Evolutionary conservation across 495 filamentous ascomycete species (phyloP).

Genomic region (Jackrogersella multiformis): DNA sequence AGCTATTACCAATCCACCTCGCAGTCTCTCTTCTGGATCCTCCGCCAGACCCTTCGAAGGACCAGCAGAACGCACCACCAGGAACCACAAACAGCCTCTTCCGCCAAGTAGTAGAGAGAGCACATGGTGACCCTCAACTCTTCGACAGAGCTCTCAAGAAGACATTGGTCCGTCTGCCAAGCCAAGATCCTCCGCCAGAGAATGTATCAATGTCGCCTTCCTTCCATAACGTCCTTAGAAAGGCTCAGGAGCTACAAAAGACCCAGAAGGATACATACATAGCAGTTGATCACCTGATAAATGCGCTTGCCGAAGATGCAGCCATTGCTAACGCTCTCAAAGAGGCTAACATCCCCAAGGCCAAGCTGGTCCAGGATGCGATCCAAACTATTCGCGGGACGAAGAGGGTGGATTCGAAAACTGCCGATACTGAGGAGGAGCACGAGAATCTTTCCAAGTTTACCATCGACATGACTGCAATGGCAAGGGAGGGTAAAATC

Average conservation of each 20-base stretch:
- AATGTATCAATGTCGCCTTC: conserved; percentile 79
- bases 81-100: conserved; percentile 79
- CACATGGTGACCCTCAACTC: conserved; percentile 88
- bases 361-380: conserved; percentile 87
- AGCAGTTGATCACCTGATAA: conserved; percentile 92
- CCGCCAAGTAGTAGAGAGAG: conserved; percentile 91
- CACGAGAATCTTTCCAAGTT: conserved; percentile 96
- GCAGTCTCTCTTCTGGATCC: conserved; percentile 90
- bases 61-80: conserved; percentile 70
- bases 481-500: conserved; percentile 96
- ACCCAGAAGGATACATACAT: conserved; percentile 95
- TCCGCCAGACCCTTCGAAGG: conserved; percentile 76
- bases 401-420: conserved; percentile 90
- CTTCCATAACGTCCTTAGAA: conserved; percentile 81
- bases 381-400: conserved; percentile 91
- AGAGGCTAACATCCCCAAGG: conserved; percentile 90
- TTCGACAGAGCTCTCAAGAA: conserved; percentile 92
- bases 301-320: conserved; percentile 79
- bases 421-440: conserved; percentile 87
- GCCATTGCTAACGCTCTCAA: conserved; percentile 75
- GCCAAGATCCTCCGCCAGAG: conserved; percentile 94
- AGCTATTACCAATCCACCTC: conserved; percentile 87
- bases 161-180: conserved; percentile 85
- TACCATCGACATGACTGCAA: conserved; percentile 94
- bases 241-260: conserved; percentile 89